Conservation (phyloP, 257 asterid species). For the Catharanthus roseus region DNA sequence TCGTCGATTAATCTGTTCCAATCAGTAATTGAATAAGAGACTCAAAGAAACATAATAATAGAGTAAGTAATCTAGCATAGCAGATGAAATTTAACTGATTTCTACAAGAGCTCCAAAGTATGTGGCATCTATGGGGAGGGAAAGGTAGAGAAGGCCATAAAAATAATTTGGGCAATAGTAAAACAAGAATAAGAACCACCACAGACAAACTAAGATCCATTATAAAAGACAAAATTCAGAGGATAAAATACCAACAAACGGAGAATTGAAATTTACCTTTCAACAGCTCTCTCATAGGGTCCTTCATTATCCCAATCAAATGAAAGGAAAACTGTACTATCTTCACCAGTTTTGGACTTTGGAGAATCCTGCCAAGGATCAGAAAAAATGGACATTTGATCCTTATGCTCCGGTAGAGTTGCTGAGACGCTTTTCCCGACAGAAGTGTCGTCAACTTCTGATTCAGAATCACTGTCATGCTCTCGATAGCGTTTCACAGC, state of each 20-base stretch:
- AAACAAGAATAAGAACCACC: background rate
- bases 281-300: conserved; percentile 86
- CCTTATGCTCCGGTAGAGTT: conserved; percentile 46
- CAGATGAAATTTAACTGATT: background rate
- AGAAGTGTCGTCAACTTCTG: conserved; percentile 76
- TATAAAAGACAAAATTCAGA: background rate
- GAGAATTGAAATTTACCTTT: conserved; percentile 46
- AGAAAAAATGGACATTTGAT: conserved; percentile 37
- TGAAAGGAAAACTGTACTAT: conserved; percentile 66
- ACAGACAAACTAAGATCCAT: background rate
- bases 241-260: conserved; percentile 5
- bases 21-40: conserved; percentile 4
- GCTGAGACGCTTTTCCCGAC: conserved; percentile 41
- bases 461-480: conserved; percentile 76
- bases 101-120: background rate
- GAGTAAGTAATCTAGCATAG: background rate
- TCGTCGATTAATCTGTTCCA: conserved; percentile 74
- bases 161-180: background rate
- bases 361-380: conserved; percentile 65
- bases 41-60: background rate
- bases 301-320: conserved; percentile 96
- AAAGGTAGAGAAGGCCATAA: background rate
- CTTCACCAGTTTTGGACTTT: conserved; percentile 49
- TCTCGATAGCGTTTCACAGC: conserved; percentile 80
- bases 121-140: background rate